Evolutionary conservation across 495 filamentous ascomycete species (phyloP), one percentile per base, ranked within the genome.

Genomic region (Penicillium tannophilum): DNA sequence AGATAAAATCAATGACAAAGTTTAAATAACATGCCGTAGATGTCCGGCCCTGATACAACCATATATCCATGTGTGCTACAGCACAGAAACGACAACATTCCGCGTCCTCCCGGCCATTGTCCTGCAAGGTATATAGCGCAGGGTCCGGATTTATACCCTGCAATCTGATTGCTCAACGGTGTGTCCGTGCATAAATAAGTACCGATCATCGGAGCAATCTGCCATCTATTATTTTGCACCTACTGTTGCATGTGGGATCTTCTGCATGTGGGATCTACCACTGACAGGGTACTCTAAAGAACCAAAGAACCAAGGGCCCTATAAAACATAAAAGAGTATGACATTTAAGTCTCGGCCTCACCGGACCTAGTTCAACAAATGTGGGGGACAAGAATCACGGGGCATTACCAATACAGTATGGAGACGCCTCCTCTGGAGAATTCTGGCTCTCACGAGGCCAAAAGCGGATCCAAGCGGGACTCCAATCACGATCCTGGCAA

Each of bases 401-500:
- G 59, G 59, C 49, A 17, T 24, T 16, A 41, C 28, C 4, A 7
- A 43, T 4, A 23, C 20, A 23, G 20, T 23, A 19, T 24, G 45
- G 14, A 30, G 35, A n/a, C n/a, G 23, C 46, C 9, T 49, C 39
- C 9, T 6, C 6, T 52, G 16, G 52, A 43, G 36, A 55, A 55
- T 33, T 55, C 53, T 55, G 33, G 20, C 16, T 19, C 43, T 56
- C 54, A 56, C 54, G 44, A 48, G 54, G 31, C 19, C 54, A 36
- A n/a, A 41, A 56, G 44, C 28, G 45, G 43, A 41, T 43, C 23
- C 24, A 45, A 46, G 36, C 56, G 58, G 58, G 49, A 46, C 55
- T 17, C 61, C 62, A 64, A 67, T 63, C 62, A 65, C 23, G 8
- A 12, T 16, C 6, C 44, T 54, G 51, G 59, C 53, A 60, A 54